These are phyloP conservation scores for Aspergillus baeticus DNA, from an alignment of 495 filamentous ascomycete species.

Conservation along the genomic window DNA sequence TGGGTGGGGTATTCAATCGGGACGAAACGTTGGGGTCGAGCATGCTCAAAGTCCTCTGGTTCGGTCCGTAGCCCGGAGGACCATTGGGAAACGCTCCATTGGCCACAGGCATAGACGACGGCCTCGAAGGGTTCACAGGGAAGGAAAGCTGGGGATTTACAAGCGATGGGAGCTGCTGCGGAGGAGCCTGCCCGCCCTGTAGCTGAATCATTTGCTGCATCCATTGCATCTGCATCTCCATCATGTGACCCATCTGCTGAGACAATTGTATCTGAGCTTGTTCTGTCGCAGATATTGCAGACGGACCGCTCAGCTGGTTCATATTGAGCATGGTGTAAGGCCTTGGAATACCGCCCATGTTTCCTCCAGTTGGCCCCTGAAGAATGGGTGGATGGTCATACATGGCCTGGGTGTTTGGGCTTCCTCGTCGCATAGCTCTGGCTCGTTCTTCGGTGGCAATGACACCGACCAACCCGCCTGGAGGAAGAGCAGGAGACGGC, in stretches of 20 bases:
- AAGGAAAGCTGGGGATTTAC: slow-evolving; percentile 14
- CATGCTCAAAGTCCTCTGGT: slow-evolving; percentile 75
- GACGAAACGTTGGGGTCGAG: slow-evolving; percentile 67
- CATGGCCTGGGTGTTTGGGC: slow-evolving; percentile 62
- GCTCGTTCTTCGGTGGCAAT: slow-evolving; percentile 83
- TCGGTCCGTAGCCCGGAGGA: slow-evolving; percentile 21
- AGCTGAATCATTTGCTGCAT: slow-evolving; percentile 79
- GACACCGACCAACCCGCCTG: slow-evolving; percentile 83
- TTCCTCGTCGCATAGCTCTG: slow-evolving; percentile 73
- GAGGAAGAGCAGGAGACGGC: slow-evolving; percentile 39
- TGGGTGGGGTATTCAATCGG: slow-evolving; percentile 43
- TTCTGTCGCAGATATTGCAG: slow-evolving; percentile 54
- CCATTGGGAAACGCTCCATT: slow-evolving; percentile 19
- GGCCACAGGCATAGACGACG: slow-evolving; percentile 43
- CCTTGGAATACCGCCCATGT: slow-evolving; percentile 37
- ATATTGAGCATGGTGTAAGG: slow-evolving; percentile 49
- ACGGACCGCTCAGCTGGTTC: slow-evolving; percentile 38
- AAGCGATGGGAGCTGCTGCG: slow-evolving; percentile 20
- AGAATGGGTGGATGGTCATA: slow-evolving; percentile 40
- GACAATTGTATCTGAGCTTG: slow-evolving; percentile 80
- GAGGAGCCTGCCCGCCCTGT: slow-evolving; percentile 40
- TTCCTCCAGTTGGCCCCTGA: slow-evolving; percentile 25
- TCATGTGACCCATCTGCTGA: slow-evolving; percentile 85
- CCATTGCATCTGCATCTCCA: slow-evolving; percentile 92
- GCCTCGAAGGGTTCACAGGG: slow-evolving; percentile 28